These are phyloP conservation scores for Sporopachydermia lactativora DNA, from an alignment of 805 yeast species.

Conservation along the genomic window DNA sequence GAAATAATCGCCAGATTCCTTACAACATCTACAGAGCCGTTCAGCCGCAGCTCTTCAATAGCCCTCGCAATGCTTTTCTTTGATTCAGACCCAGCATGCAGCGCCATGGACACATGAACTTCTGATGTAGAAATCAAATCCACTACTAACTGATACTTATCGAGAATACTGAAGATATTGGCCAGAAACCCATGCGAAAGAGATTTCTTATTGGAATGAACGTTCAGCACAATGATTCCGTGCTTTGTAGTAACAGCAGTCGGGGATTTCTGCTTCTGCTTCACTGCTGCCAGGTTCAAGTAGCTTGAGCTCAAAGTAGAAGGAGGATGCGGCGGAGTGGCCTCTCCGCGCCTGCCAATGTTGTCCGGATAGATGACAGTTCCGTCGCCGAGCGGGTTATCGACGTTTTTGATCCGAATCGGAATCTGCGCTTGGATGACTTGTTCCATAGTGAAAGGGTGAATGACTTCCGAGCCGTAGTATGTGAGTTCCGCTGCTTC, in stretches of 20 bases:
- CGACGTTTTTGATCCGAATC: constrained; percentile 91
- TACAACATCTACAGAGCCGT: constrained; percentile 84
- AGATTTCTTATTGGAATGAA: constrained; percentile 88
- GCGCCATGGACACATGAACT: constrained; percentile 97
- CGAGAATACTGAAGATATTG: constrained; percentile 73
- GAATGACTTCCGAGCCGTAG: constrained; percentile 96
- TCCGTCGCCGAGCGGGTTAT: constrained; percentile 85
- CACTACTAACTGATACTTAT: constrained; percentile 73
- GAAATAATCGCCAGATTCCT: constrained; percentile 84
- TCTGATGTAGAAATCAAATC: constrained; percentile 95
- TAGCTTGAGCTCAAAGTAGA: constrained; percentile 41
- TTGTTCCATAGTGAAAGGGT: constrained; percentile 99
- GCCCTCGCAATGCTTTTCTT: constrained; percentile 50
- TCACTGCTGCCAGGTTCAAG: constrained; percentile 20
- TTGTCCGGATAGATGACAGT: constrained; percentile 91
- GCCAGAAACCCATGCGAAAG: constrained; percentile 93
- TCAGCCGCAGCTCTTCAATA: constrained; percentile 57
- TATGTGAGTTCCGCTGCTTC: constrained; percentile 98
- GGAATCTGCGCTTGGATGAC: constrained; percentile 94
- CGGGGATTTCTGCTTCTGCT: constrained; percentile 42
- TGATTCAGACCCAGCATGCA: constrained; percentile 48
- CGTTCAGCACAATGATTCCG: constrained; percentile 81
- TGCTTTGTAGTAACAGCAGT: constrained; percentile 95
- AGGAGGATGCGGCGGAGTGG: constrained; percentile 93
- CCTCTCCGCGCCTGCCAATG: constrained; percentile 71